Evolutionary conservation across 768 basidiomycete genomes (phyloP).

Genomic region (Cantharellus anzutake): DNA sequence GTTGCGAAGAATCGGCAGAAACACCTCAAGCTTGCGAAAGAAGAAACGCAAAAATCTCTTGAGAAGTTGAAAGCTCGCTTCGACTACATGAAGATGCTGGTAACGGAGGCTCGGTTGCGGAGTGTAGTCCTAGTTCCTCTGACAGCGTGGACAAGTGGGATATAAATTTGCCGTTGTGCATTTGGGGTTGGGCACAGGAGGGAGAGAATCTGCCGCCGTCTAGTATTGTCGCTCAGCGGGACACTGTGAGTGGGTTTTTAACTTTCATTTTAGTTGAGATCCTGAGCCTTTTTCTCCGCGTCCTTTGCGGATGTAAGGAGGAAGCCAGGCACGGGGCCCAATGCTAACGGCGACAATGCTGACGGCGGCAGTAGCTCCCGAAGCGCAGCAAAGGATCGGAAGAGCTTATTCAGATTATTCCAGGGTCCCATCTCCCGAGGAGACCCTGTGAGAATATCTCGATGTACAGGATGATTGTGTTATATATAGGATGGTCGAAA

Average conservation of each 20-base stretch:
- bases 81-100: background rate
- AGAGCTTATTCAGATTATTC: no score
- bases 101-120: no score
- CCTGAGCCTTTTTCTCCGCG: background rate
- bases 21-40: constrained; percentile 37
- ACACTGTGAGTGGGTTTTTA: constrained; percentile 30
- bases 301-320: constrained; percentile 10
- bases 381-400: no score
- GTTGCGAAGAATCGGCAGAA: constrained; percentile 50
- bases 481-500: no score
- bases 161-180: constrained; percentile 29
- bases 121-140: no score
- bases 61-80: constrained; percentile 5
- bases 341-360: no score
- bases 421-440: no score
- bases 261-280: background rate
- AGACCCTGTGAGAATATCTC: no score
- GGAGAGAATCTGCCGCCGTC: constrained; percentile 77
- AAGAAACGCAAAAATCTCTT: constrained; percentile 21
- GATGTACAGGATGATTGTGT: no score
- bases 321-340: constrained; percentile 63
- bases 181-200: constrained; percentile 75
- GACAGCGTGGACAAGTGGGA: background rate
- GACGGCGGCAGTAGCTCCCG: no score
- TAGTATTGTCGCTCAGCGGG: constrained; percentile 76